A percentile compares a stretch with the other conserved stretches of the same genome.
Conservation (phyloP, 1,284 basidiomycete species). For the Tremellales sp. region DNA sequence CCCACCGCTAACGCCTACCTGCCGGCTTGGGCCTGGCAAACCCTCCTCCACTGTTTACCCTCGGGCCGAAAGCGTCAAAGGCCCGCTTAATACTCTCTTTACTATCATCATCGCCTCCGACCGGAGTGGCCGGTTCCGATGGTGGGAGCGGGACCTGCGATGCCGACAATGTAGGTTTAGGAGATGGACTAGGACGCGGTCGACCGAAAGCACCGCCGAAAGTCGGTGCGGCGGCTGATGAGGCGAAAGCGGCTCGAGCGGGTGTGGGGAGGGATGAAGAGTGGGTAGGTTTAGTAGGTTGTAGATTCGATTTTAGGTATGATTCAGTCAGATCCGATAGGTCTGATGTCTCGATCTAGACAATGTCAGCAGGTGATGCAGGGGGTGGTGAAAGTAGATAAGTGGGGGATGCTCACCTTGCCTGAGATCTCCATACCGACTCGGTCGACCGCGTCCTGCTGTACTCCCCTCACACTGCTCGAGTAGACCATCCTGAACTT, state of each 20-base stretch:
- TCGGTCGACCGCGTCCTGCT: constrained; percentile 57
- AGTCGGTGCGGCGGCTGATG: constrained; percentile 14
- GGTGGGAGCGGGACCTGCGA: constrained; percentile 27
- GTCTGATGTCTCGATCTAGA: constrained; percentile 75
- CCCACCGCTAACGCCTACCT: constrained; percentile 25
- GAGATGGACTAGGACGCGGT: constrained; percentile 17
- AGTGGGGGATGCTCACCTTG: constrained; percentile 29
- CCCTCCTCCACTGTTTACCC: constrained; percentile 32
- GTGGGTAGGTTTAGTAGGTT: constrained; percentile 26
- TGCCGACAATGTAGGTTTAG: constrained; percentile 18
- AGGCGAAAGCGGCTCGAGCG: constrained; percentile 3
- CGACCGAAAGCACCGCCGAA: constrained; percentile 21
- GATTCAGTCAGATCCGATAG: constrained; percentile 65
- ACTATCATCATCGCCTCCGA: constrained; percentile 27
- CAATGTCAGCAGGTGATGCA: too few relatives aligned
- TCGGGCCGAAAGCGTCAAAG: constrained; percentile 47
- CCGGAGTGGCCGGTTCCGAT: constrained; percentile 20
- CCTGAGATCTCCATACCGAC: constrained; percentile 47
- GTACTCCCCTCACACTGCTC: constrained; percentile 59
- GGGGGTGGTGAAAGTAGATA: neutral
- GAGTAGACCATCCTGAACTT: constrained; percentile 84
- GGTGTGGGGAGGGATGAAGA: constrained; percentile 23
- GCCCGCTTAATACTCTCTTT: constrained; percentile 39
- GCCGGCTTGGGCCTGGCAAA: constrained; percentile 45
- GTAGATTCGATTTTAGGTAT: constrained; percentile 59